These are phyloP conservation scores for Pholiota microspora DNA, from an alignment of 768 basidiomycete genomes.

Conservation along the genomic window DNA sequence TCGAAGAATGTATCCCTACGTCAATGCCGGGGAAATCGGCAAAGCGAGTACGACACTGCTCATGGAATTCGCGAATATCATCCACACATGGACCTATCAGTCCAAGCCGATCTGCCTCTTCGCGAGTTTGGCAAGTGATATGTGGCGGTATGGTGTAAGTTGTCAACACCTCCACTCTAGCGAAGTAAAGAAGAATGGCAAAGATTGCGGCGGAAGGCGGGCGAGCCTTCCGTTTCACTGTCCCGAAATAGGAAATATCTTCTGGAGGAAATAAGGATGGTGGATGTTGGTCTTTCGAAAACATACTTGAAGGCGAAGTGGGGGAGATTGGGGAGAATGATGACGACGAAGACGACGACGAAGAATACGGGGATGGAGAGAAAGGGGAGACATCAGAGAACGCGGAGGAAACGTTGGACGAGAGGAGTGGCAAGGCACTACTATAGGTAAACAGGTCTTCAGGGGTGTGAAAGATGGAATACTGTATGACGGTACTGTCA, in stretches of 20 bases:
- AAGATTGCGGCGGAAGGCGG: conserved; percentile 44
- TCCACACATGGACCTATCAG: conserved; percentile 40
- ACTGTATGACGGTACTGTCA: conserved; percentile 24
- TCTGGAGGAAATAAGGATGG: conserved; percentile 27
- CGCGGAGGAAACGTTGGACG: not conserved
- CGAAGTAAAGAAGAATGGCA: conserved; percentile 48
- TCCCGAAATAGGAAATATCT: conserved; percentile 43
- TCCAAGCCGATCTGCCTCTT: conserved; percentile 27
- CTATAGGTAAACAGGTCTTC: conserved; percentile 30
- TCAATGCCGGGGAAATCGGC: conserved; percentile 28
- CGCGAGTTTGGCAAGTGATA: conserved; percentile 30
- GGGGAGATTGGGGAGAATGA: not conserved
- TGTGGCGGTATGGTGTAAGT: conserved; percentile 38
- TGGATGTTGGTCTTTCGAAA: conserved; percentile 17
- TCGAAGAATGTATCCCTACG: conserved; percentile 17
- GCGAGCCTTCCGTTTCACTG: conserved; percentile 24
- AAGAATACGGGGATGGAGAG: not conserved
- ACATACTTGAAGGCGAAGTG: not conserved
- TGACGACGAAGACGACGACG: too few relatives aligned
- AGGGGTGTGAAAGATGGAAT: conserved; percentile 39
- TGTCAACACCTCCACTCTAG: conserved; percentile 33
- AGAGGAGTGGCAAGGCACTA: conserved; percentile 8
- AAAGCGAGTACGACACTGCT: conserved; percentile 40
- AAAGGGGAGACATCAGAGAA: not conserved
- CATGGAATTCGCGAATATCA: conserved; percentile 43